These are phyloP conservation scores for Phylloporus sp. DNA, from an alignment of 768 basidiomycete species.

Conservation along the genomic window DNA sequence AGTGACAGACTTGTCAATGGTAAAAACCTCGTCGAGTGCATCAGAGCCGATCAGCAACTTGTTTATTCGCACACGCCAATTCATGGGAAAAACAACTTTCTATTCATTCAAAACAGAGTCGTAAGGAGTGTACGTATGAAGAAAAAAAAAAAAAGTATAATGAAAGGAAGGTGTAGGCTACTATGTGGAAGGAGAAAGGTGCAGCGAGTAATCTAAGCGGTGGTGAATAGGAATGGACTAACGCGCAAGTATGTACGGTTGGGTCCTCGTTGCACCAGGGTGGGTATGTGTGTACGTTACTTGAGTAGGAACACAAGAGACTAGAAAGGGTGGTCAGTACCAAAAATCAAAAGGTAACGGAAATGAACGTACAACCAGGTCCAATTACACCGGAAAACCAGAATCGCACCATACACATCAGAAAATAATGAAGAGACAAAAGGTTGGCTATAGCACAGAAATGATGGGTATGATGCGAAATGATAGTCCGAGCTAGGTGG, in stretches of 20 bases:
- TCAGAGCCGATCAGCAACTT: background rate
- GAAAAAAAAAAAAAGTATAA: conserved; percentile 18
- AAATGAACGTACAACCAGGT: conserved; percentile 22
- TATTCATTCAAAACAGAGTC: conserved; percentile 23
- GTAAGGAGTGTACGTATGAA: conserved; percentile 27
- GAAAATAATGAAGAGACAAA: background rate
- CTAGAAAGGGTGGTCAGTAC: conserved; percentile 15
- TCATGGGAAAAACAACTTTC: conserved; percentile 13
- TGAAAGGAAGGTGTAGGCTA: conserved; percentile 23
- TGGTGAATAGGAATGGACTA: conserved; percentile 9
- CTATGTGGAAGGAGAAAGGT: conserved; percentile 11
- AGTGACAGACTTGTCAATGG: background rate
- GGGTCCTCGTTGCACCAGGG: conserved; percentile 18
- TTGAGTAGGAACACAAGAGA: conserved; percentile 25
- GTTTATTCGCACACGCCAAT: background rate
- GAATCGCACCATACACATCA: conserved; percentile 33
- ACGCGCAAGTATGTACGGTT: conserved; percentile 18
- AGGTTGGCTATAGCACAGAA: conserved; percentile 24
- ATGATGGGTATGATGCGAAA: conserved; percentile 30
- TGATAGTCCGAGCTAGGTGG: conserved; percentile 28
- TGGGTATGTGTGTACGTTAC: conserved; percentile 30
- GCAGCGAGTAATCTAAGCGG: conserved; percentile 24
- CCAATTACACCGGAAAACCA: conserved; percentile 30
- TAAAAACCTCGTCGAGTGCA: background rate
- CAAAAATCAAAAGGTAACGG: background rate